Evolutionary conservation across 208 protist genomes (phyloP).

Genomic region (Wallacemonas sp.): DNA sequence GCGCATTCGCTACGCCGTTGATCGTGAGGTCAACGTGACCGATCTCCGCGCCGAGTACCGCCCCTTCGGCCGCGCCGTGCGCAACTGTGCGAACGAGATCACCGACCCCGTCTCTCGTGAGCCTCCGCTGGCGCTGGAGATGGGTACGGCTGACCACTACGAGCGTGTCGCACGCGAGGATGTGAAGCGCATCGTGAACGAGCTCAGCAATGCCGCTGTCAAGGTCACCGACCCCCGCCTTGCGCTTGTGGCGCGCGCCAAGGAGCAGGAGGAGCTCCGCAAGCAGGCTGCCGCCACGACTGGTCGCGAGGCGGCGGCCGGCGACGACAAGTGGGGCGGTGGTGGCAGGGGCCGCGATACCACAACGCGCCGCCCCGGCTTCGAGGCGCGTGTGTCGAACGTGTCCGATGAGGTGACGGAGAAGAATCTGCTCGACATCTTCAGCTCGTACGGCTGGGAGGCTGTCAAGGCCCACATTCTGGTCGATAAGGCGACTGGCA

Average conservation of each 20-base stretch:
- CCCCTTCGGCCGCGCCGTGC: constrained; percentile 52
- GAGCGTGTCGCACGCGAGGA: constrained; percentile 74
- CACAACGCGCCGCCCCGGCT: constrained; percentile 21
- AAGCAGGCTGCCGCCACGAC: constrained; percentile 43
- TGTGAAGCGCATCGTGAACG: constrained; percentile 73
- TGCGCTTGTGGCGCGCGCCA: constrained; percentile 30
- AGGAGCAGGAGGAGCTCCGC: constrained; percentile 26
- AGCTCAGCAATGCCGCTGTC: constrained; percentile 49
- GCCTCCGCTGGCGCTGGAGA: constrained; percentile 73
- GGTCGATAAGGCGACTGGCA: constrained; percentile 53
- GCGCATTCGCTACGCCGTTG: constrained; percentile 36
- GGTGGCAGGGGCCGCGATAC: constrained; percentile 27
- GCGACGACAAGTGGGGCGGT: constrained; percentile 19
- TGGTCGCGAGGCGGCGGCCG: constrained; percentile 1
- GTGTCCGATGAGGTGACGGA: constrained; percentile 79
- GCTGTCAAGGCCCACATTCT: constrained; percentile 67
- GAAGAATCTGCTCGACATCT: constrained; percentile 77
- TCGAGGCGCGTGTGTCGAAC: constrained; percentile 73
- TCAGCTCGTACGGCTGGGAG: constrained; percentile 50
- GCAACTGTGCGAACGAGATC: constrained; percentile 36
- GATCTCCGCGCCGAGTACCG: constrained; percentile 46
- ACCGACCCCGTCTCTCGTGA: constrained; percentile 58
- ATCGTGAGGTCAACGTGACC: constrained; percentile 32
- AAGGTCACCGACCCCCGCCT: constrained; percentile 67
- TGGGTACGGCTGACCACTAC: constrained; percentile 71